Evolutionary conservation across 2,329 filamentous ascomycete genomes (phyloP), one percentile per base, ranked within the genome.

Genomic region (Claviceps maximensis): DNA sequence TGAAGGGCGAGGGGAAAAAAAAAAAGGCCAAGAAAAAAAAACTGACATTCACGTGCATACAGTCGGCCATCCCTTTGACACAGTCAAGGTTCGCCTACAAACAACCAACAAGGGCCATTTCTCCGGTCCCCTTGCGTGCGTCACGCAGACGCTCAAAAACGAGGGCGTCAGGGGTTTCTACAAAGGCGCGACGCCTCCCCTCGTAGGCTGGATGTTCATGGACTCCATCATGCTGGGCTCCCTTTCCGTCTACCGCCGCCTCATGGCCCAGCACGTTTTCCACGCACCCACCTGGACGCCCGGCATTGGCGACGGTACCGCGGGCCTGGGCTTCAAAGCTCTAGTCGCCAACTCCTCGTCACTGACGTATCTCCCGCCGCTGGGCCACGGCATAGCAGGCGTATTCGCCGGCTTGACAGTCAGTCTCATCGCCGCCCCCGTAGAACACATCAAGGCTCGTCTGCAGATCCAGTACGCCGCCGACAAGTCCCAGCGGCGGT

Each of bases 161-260:
- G 93, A 98, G 69, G 91, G 91, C 48, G 71, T 94, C 47, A 71
- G 77, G 50, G 93, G 89, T 3, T 74, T 98, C 44, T 98, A 97
- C 77, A 98, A 97, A 72, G 90, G 91, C 62, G 89, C 89, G 12
- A 88, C 87, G 29, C 91, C 91, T 53, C 93, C 93, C 51, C 75
- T 97, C 49, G 82, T 96, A 50, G 93, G 93, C 61, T 97, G 93
- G 93, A 95, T 97, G 86, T 88, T 94, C 63, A 97, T 97, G 91
- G 93, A 98, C 72, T 78, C 74, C 44, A 67, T 84, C 55, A 95
- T 97, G 90, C 79, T 97, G 36, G 93, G 93, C 44, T 94, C 87
- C 19, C 74, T 98, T 59, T 95, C 87, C 25, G 79, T 95, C 49
- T 97, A 97, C 73, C 86, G 91, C 40, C 84, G 87, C 48, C 69